These are phyloP conservation scores for Monosporascus sp. DNA, from an alignment of 2,329 filamentous ascomycete genomes.

Conservation along the genomic window DNA sequence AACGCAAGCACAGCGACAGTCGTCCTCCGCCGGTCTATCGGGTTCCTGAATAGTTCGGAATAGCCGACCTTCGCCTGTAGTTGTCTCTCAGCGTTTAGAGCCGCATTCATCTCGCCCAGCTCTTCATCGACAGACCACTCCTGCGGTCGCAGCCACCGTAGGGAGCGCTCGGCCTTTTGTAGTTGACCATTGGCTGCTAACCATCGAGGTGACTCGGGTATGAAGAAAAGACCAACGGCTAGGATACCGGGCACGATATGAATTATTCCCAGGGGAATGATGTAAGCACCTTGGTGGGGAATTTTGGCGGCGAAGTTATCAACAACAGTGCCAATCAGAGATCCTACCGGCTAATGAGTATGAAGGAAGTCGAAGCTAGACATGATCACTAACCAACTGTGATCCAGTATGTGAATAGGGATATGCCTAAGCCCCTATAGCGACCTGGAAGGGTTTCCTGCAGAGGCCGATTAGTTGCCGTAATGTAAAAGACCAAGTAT, in stretches of 20 bases:
- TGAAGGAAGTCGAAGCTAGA: conserved; percentile 1
- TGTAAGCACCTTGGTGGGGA: conserved; percentile 15
- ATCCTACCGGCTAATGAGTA: conserved; percentile 29
- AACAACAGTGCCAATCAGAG: conserved; percentile 42
- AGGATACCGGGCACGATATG: conserved; percentile 31
- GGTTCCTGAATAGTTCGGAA: conserved; percentile 44
- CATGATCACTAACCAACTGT: conserved; percentile 36
- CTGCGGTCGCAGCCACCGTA: conserved; percentile 27
- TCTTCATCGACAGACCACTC: conserved; percentile 27
- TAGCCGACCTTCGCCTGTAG: conserved; percentile 29
- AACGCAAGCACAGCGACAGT: conserved; percentile 41
- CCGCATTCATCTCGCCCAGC: conserved; percentile 31
- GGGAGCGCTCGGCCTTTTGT: conserved; percentile 25
- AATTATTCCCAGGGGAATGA: conserved; percentile 23
- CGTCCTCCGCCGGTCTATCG: conserved; percentile 46
- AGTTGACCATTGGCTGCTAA: conserved; percentile 28
- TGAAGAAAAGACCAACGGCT: conserved; percentile 29
- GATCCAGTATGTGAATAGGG: conserved; percentile 42
- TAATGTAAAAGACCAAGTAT: not conserved
- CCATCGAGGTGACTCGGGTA: conserved; percentile 37
- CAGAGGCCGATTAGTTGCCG: not conserved
- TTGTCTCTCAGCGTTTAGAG: conserved; percentile 28
- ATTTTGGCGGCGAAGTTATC: conserved; percentile 39
- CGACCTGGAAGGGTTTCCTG: conserved; percentile 40
- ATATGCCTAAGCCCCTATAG: conserved; percentile 42